phyloP scores from a whole-genome alignment of 495 filamentous ascomycete genomes.

The Tuber borchii region DNA sequence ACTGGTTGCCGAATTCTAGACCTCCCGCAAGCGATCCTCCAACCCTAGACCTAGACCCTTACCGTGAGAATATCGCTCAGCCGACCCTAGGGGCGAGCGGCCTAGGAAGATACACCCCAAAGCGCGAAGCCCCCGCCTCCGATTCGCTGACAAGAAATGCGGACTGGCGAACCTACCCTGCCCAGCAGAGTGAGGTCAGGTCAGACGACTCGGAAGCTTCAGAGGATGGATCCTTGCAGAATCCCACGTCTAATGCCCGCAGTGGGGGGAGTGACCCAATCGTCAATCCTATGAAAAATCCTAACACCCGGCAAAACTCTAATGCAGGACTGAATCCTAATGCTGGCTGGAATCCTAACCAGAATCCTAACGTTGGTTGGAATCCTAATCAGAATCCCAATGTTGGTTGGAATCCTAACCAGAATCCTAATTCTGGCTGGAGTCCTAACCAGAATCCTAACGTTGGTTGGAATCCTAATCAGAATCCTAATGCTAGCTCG shows the following conservation, averaged over 20 bases:
- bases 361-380: not conserved
- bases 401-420: not conserved
- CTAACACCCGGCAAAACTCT: not conserved
- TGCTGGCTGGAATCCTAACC: not conserved
- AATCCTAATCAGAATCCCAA: not conserved
- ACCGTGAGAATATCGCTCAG: not conserved
- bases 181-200: not conserved
- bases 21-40: not conserved
- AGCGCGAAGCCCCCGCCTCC: not conserved
- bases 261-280: not conserved
- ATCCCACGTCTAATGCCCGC: not conserved
- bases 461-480: not conserved
- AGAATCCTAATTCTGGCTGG: not conserved
- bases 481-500: not conserved
- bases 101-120: not conserved
- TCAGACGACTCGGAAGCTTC: not conserved
- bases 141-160: not conserved
- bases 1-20: not conserved
- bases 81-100: not conserved
- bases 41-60: not conserved
- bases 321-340: not conserved
- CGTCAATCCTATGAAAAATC: not conserved
- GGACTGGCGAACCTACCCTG: not conserved
- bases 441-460: not conserved
- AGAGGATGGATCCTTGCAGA: not conserved